Evolutionary conservation across 1,284 basidiomycete genomes (phyloP), one percentile per base, ranked within the genome.

Genomic region (Sanguinoderma infundibulare): DNA sequence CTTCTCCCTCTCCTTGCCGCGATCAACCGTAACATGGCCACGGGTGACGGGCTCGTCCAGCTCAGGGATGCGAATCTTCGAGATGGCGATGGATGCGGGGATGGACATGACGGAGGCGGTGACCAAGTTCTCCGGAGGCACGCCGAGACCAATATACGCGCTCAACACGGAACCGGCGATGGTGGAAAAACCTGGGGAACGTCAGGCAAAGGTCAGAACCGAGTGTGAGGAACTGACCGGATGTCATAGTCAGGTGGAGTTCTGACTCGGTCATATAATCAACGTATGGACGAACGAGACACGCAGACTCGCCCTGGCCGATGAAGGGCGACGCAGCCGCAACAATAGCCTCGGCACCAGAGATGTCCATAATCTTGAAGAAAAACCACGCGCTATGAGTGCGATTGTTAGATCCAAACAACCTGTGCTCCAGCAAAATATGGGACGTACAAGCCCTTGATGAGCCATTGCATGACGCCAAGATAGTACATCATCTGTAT

Each of bases 91-190:
- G 12, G 94, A 95, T 1, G 95, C 95, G 10, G 95, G 95, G 70
- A 97, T 97, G 72, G 90, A 92, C 95, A 97, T 97, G 67, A 97
- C 91, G 10, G 92, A 95, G 5, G 95, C 92, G 5, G 95, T 95
- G 70, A 97, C 83, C 32, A 97, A 82, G 75, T 93, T 94, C 75
- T 89, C 84, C 17, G 94, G 77, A 34, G 91, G 90, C 39, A 97
- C 91, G 59, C 95, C 95, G 64, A 96, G 78, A 58, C 77, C 79
- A 70, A 96, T 91, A 76, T 96, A 97, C 46, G 93, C 94, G 58
- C 85, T 81, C 59, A 97, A 82, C 17, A 96, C 94, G 57, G 93
- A 94, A 53, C 95, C 95, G 57, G 95, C 90, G 69, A 96, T 96
- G 56, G 94, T 95, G 9, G 94, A 92, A 78, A 95, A 94, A 40